Conservation (phyloP, 805 yeast genomes). For the Starmerella floricola region DNA sequence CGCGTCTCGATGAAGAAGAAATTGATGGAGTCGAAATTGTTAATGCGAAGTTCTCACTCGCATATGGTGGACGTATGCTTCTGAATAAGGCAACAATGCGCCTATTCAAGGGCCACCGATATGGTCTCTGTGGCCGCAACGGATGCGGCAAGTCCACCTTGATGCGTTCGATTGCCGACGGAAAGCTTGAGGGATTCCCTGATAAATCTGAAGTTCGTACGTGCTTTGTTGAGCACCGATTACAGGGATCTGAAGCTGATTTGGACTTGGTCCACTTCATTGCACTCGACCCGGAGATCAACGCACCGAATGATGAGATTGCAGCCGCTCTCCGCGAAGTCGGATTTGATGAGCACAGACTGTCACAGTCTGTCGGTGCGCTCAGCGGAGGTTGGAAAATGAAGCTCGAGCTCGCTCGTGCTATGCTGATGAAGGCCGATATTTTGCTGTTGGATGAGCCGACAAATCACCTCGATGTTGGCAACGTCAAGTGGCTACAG, state of each 20-base stretch:
- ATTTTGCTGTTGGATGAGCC: conserved; percentile 92
- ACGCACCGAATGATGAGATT: conserved; percentile 57
- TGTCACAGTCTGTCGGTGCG: conserved; percentile 84
- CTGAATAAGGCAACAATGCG: conserved; percentile 83
- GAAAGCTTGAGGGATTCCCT: conserved; percentile 96
- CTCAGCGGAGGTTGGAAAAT: conserved; percentile 99
- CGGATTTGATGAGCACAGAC: conserved; percentile 84
- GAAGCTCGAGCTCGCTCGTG: conserved; percentile 97
- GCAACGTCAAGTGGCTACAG: conserved; percentile 86
- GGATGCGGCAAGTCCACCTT: conserved; percentile 98
- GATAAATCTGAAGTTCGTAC: conserved; percentile 74
- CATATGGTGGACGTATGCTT: conserved; percentile 95
- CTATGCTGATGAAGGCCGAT: conserved; percentile 95
- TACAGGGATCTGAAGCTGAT: conserved; percentile 90
- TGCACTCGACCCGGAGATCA: conserved; percentile 75
- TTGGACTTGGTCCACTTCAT: conserved; percentile 79
- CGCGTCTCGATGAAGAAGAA: conserved; percentile 43
- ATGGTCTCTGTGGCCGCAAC: conserved; percentile 94
- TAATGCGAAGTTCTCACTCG: conserved; percentile 87
- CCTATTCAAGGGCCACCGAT: conserved; percentile 86
- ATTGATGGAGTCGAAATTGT: conserved; percentile 86
- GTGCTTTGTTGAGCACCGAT: conserved; percentile 92
- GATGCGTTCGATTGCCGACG: conserved; percentile 93
- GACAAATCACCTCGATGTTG: conserved; percentile 93
- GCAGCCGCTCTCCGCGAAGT: conserved; percentile 65